Base-by-base conservation (phyloP, 2,329 filamentous ascomycete species). In the Graphilbum fragrans region DNA sequence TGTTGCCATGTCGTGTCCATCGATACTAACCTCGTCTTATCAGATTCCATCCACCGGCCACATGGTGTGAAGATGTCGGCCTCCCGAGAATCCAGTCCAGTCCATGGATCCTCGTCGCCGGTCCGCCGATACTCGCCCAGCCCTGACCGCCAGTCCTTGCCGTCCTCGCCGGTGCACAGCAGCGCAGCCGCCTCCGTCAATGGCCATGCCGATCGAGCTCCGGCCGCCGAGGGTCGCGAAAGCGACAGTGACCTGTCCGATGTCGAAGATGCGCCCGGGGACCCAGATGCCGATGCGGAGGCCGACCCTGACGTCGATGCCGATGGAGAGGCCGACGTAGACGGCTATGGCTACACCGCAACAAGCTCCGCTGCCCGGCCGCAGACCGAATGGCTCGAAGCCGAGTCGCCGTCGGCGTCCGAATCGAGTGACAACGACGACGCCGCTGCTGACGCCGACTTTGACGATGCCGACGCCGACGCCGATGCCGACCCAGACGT, bases 191-290 rank as follows among this genome's bases (percentile, higher is more conserved):
- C 25, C 25, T 8, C 8, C 25, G 8, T 8, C 14, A 8, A 29
- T 14, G 25, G 25, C 25, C 8, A 29, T 29, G 25, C 8, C 25
- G 25, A 29, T n/a, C n/a, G n/a, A n/a, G n/a, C n/a, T n/a, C n/a
- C n/a, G n/a, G n/a, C n/a, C n/a, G n/a, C n/a, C n/a, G n/a, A n/a
- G 6, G 61, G 59, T 44, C 54, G 71, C 47, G 71, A 71, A 50
- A 82, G 73, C 62, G 84, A 86, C 53, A 86, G 78, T 69, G 84
- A 87, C 52, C 70, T 82, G 46, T 87, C 84, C 53, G 82, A 93
- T 54, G 67, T 74, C 6, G 29, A 31, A 52, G 72, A 74, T 53
- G 65, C 69, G 29, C 10, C 7, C n/a, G 9, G 11, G 10, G n/a
- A 32, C 14, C 5, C 14, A 5, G 5, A 5, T 5, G 6, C 10